Evolutionary conservation across 225 moss, liverwort and hornwort genomes (phyloP).

Genomic region (Physcomitrium patens): DNA sequence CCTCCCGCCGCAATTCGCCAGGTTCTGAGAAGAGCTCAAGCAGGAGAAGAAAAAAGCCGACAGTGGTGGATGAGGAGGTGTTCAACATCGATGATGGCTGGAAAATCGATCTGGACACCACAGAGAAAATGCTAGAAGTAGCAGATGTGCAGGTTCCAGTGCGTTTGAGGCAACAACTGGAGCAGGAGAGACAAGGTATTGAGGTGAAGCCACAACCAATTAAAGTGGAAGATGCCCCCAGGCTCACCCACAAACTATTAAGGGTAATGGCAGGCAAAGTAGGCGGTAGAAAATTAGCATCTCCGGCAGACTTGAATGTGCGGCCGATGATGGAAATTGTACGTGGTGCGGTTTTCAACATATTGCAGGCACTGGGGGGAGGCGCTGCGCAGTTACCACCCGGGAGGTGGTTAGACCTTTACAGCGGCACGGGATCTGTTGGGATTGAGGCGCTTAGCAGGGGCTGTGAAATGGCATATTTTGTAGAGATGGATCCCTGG

Average conservation of each 20-base stretch:
- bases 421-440: slow-evolving; percentile 96
- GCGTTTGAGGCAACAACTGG: slow-evolving; percentile 79
- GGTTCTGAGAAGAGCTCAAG: slow-evolving; percentile 30
- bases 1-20: slow-evolving; percentile 39
- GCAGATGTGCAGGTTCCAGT: slow-evolving; percentile 84
- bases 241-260: slow-evolving; percentile 88
- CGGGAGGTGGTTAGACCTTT: slow-evolving; percentile 95
- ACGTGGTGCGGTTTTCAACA: slow-evolving; percentile 92
- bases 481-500: slow-evolving; percentile 98
- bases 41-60: slow-evolving; percentile 36
- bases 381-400: slow-evolving; percentile 67
- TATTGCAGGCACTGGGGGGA: slow-evolving; percentile 77
- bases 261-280: slow-evolving; percentile 91
- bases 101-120: slow-evolving; percentile 50
- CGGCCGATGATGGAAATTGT: slow-evolving; percentile 99
- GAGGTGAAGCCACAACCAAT: slow-evolving; percentile 39
- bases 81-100: slow-evolving; percentile 46
- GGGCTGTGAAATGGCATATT: slow-evolving; percentile 84
- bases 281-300: slow-evolving; percentile 83
- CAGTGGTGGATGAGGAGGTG: slow-evolving; percentile 48
- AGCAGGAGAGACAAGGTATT: slow-evolving; percentile 50
- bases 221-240: slow-evolving; percentile 53
- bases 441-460: slow-evolving; percentile 96
- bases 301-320: slow-evolving; percentile 84
- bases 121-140: slow-evolving; percentile 78